Evolutionary conservation across 345 rosid species (phyloP), one percentile per base, ranked within the genome.

Genomic region (Salix udensis): DNA sequence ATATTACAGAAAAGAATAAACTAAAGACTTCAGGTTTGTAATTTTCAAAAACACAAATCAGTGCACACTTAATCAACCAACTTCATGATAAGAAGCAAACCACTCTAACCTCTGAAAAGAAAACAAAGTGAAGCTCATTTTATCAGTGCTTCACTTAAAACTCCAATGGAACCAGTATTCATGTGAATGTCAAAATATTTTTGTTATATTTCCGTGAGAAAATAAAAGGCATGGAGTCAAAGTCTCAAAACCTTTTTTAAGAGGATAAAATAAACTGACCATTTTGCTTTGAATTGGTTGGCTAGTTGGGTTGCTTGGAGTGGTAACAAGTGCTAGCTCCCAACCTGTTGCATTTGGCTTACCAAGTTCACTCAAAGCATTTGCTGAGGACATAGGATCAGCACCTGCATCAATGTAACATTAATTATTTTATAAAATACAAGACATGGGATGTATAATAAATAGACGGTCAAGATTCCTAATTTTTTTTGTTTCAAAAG

Each of bases 321-420:
- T 73, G 50, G 96, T 87, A 77, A 93, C 94, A 55, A 96, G 86
- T n/a, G 99, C 91, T 68, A 96, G 89, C 82, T 96, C 99, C 99
- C 99, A 96, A 61, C 99, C 99, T 10, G 81, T 78, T 76, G 91
- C 90, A 72, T 87, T 83, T 1, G 81, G 78, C 52, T 15, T 11
- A 13, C 74, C 81, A 21, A 91, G 84, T 70, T 87, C 88, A 83
- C 82, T 85, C 76, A 88, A 83, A 71, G 88, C 89, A 42, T 42
- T 82, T 28, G 88, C 58, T 42, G 92, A 87, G 23, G 87, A 83
- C 61, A 71, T 24, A 24, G 82, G 77, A 74, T 79, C 86, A 16
- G 74, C 72, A 15, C 92, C 97, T 95, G 74, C 55, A 77, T 58
- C 64, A 23, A 23, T 58, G 28, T 58, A 58, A 58, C 64, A 58